These are phyloP conservation scores for Calocera cornea DNA, from an alignment of 768 basidiomycete species.

Conservation along the genomic window DNA sequence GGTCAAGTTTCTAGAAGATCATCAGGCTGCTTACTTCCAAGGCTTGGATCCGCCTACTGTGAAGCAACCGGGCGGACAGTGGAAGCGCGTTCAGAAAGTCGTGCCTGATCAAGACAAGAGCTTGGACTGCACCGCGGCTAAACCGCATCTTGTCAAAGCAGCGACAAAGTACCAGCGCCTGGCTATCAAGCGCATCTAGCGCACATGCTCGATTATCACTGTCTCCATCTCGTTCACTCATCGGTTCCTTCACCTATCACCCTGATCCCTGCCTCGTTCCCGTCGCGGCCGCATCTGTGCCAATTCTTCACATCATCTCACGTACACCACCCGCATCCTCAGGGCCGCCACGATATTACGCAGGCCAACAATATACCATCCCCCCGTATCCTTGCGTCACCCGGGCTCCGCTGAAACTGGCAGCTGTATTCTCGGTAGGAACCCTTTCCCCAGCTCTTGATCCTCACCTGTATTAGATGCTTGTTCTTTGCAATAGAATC, in stretches of 20 bases:
- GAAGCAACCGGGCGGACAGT: neutral
- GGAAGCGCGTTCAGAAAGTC: constrained; percentile 17
- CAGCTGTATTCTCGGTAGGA: neutral
- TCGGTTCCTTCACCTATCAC: constrained; percentile 12
- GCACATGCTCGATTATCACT: constrained; percentile 17
- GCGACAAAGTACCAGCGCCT: constrained; percentile 78
- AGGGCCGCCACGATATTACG: neutral
- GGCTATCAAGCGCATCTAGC: constrained; percentile 86
- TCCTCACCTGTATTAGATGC: neutral
- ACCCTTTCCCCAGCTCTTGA: neutral
- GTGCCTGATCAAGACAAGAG: constrained; percentile 47
- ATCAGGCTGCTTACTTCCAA: constrained; percentile 46
- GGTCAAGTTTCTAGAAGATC: constrained; percentile 53
- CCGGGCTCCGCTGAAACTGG: neutral
- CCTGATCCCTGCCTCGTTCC: constrained; percentile 6
- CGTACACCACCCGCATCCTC: neutral
- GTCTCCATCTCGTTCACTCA: constrained; percentile 11
- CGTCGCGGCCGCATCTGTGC: constrained; percentile 13
- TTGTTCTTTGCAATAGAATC: neutral
- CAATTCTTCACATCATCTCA: neutral
- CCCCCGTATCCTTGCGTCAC: neutral
- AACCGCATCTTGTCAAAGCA: constrained; percentile 41
- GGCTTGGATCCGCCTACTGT: constrained; percentile 38
- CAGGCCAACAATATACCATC: neutral
- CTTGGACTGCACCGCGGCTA: constrained; percentile 59